Evolutionary conservation across 106 monocot species (phyloP), one percentile per base, ranked within the genome.

Genomic region (Dioscorea dumetorum): DNA sequence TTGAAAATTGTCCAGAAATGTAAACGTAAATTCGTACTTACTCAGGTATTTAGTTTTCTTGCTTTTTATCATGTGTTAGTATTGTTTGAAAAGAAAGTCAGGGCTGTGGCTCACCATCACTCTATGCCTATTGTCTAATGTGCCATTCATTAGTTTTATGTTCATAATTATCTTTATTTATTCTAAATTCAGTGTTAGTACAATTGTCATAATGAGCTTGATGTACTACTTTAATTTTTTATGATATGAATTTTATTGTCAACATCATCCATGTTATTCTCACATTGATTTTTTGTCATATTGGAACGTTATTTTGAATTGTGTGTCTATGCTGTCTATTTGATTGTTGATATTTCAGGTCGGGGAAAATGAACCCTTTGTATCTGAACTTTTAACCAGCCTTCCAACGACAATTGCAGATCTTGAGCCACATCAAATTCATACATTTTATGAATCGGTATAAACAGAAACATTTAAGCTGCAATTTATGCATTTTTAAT

Each of bases 1-100:
- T 63, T 95, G 65, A 95, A 95, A 70, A 95, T 95, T 82, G 95
- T 95, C 32, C 95, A 95, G 67, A 95, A 95, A 72, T 95, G 95
- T 74, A 95, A 95, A 71, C 85, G 95, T 11, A 95, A 95, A 70
- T 95, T 95, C 76, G 91, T 95, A 10, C 78, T 79, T 41, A 80
- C 75, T 18, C 95, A 95, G 88, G 95, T 91, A 74, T 23, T 33
- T 59, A 21, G 54, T 15, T 33, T 16, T 67, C 21, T 41, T 58
- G 1, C 33, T 33, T 41, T 54, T 57, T 53, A n/a, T 56, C 28
- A 8, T 4, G 13, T 68, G 53, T 13, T 41, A 41, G 10, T 41
- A 41, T 41, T 41, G 6, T 41, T 41, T 41, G 6, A 41, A 41
- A 41, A 3, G 41, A 2, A 3, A 41, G 3, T 41, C 10, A 8